phyloP scores from a whole-genome alignment of 2,329 filamentous ascomycete species.

The Mollisia scopiformis region DNA sequence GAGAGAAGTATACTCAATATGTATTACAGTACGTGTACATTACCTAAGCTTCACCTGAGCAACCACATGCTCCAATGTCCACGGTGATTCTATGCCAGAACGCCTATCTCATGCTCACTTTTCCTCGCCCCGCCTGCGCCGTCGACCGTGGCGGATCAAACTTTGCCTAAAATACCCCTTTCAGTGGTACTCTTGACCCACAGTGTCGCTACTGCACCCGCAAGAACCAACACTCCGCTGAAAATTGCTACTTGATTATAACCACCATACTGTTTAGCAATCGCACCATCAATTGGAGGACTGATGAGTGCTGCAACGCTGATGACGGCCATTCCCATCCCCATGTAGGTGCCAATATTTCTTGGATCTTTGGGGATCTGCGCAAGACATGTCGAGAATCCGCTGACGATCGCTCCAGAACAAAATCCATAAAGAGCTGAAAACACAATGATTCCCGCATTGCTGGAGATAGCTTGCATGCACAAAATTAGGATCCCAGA shows the following conservation, averaged over 20 bases:
- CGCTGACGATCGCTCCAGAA: constrained; percentile 39
- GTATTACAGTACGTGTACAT: too few relatives aligned
- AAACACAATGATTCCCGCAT: constrained; percentile 37
- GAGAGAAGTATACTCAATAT: not conserved
- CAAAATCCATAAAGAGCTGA: constrained; percentile 38
- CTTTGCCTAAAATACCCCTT: constrained; percentile 13
- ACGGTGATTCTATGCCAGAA: too few relatives aligned
- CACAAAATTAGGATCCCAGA: constrained; percentile 37
- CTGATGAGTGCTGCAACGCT: constrained; percentile 67
- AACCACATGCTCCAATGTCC: too few relatives aligned
- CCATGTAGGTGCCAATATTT: constrained; percentile 72
- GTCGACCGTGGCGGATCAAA: not conserved
- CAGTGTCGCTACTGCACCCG: constrained; percentile 19
- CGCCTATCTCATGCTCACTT: too few relatives aligned
- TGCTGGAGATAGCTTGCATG: constrained; percentile 31
- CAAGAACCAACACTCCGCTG: constrained; percentile 29
- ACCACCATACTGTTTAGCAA: constrained; percentile 55
- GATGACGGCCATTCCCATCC: constrained; percentile 63
- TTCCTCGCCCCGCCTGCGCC: not conserved
- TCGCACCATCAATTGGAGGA: constrained; percentile 67
- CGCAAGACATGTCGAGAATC: constrained; percentile 23
- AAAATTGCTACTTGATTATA: constrained; percentile 29
- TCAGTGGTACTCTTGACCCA: constrained; percentile 11
- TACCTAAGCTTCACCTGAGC: too few relatives aligned
- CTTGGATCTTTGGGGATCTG: constrained; percentile 60